Conservation (phyloP, 768 basidiomycete genomes). For the Mycena crocata region DNA sequence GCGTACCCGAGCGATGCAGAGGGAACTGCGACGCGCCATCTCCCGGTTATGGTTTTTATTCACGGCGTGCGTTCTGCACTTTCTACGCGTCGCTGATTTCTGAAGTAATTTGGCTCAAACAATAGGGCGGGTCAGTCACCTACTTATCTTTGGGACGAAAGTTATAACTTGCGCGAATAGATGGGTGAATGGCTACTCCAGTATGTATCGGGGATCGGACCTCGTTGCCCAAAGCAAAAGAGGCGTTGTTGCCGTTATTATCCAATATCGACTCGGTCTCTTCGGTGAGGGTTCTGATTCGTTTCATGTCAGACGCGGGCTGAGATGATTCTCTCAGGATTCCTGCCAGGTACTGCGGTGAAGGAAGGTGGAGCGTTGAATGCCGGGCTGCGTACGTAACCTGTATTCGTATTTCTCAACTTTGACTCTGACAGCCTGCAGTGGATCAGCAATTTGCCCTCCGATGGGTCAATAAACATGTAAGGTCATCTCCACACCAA, state of each 20-base stretch:
- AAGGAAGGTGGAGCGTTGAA: conserved; percentile 43
- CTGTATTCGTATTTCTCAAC: background rate
- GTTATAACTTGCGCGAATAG: too few species aligned
- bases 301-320: background rate
- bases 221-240: conserved; percentile 49
- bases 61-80: too few species aligned
- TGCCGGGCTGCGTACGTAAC: conserved; percentile 41
- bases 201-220: conserved; percentile 50
- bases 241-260: conserved; percentile 49
- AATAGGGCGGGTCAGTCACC: too few species aligned
- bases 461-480: conserved; percentile 45
- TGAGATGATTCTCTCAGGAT: conserved; percentile 32
- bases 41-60: too few species aligned
- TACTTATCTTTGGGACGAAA: too few species aligned
- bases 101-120: too few species aligned
- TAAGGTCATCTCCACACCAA: too few species aligned
- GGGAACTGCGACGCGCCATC: too few species aligned
- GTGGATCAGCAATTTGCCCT: conserved; percentile 47
- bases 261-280: conserved; percentile 57
- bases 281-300: conserved; percentile 33
- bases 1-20: too few species aligned
- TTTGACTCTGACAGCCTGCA: conserved; percentile 6
- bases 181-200: too few species aligned
- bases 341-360: conserved; percentile 42
- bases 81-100: too few species aligned